Conservation (phyloP, 2,329 filamentous ascomycete species). For the Emydomyces testavorans region DNA sequence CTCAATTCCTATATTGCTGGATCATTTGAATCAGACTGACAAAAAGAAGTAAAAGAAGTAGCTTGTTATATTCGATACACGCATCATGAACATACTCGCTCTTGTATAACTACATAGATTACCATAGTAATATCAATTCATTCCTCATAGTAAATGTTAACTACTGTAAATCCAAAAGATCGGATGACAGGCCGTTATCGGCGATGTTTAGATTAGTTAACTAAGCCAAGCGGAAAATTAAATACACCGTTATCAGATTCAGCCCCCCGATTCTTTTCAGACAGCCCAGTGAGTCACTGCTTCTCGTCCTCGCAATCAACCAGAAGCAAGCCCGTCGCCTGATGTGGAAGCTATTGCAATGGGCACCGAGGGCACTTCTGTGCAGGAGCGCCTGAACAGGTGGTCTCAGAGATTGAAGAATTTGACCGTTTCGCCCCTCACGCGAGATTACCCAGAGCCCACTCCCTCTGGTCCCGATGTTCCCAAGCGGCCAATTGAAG, state of each 20-base stretch:
- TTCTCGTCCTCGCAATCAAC: background rate
- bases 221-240: background rate
- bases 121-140: too few species aligned
- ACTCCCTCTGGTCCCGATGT: constrained; percentile 20
- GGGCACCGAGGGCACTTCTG: constrained; percentile 17
- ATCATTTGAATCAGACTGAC: too few species aligned
- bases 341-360: constrained; percentile 1
- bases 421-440: constrained; percentile 35
- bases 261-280: background rate
- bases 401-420: constrained; percentile 34
- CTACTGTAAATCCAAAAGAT: too few species aligned
- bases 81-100: too few species aligned
- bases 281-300: constrained; percentile 5
- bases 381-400: constrained; percentile 32
- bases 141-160: too few species aligned
- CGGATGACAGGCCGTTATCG: background rate
- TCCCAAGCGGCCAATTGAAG: constrained; percentile 31
- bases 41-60: too few species aligned
- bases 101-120: too few species aligned
- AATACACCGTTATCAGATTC: background rate
- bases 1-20: too few species aligned
- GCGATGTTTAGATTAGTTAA: background rate
- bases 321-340: background rate
- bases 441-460: constrained; percentile 35
- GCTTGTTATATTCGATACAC: too few species aligned